phyloP scores from a whole-genome alignment of 1,284 basidiomycete species.

The Puccinia hordei region DNA sequence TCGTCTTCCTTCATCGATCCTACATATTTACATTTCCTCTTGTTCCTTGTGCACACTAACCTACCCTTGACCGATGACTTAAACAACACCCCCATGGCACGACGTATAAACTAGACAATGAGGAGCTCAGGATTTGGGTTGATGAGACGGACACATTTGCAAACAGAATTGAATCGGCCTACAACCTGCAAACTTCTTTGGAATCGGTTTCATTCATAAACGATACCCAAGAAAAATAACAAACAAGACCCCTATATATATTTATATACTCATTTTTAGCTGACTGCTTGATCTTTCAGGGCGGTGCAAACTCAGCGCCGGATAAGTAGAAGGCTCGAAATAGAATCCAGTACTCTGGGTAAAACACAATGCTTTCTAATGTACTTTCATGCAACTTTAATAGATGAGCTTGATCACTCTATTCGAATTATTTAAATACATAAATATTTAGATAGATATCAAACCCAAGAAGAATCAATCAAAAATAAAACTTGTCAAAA shows the following conservation, averaged over 20 bases:
- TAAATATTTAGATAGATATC: too few relatives aligned
- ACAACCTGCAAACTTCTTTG: too few relatives aligned
- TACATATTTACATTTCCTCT: not conserved
- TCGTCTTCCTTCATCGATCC: slow-evolving; percentile 1
- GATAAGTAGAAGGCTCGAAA: not conserved
- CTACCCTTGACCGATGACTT: not conserved
- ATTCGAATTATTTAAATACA: too few relatives aligned
- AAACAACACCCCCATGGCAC: not conserved
- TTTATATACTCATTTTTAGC: not conserved
- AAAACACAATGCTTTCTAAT: not conserved
- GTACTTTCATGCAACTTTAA: too few relatives aligned
- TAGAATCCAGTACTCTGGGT: too few relatives aligned
- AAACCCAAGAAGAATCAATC: too few relatives aligned
- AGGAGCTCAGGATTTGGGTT: too few relatives aligned
- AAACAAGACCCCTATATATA: not conserved
- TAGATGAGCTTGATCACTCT: not conserved
- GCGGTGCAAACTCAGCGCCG: not conserved
- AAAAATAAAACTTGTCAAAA: slow-evolving; percentile 1
- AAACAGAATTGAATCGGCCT: too few relatives aligned
- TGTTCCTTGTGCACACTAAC: not conserved
- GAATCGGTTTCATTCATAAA: not conserved
- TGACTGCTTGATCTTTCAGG: not conserved
- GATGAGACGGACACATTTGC: not conserved
- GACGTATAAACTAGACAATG: slow-evolving; percentile 8
- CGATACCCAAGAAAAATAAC: not conserved